Evolutionary conservation across 768 basidiomycete species (phyloP), one percentile per base, ranked within the genome.

Genomic region (Naganishia kalamii): DNA sequence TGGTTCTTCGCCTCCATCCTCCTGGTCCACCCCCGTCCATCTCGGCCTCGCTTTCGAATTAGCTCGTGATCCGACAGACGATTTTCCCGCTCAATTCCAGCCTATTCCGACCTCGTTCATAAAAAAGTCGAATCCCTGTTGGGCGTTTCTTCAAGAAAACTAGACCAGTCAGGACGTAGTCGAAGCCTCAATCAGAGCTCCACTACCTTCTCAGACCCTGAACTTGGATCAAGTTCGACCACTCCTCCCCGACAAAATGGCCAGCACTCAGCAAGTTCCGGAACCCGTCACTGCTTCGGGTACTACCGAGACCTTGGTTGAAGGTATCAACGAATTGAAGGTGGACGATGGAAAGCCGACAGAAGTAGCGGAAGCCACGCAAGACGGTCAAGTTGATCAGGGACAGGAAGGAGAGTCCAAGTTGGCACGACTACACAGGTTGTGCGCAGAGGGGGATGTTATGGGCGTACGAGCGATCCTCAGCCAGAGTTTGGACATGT

Each of bases 381-480:
- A 7, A 61, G 40, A 61, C 43, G 46, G 21, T 32, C 60, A 48
- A 30, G n/a, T 29, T 2, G 40, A 30, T 10, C 19, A 43, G 29
- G 23, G 21, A 27, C 43, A 44, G 43, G 60, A 46, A 32, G 41
- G 11, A 32, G 60, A 61, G 46, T 35, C 41, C 13, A 21, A 61
- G 23, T 25, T 46, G 27, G 21, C 41, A 19, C 32, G 43, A 66
- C 63, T 77, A 59, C 76, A 77, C 62, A 60, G 65, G 29, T 69
- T 69, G 40, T 76, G 75, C 62, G 75, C 71, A 6, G 72, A 72
- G 51, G 76, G 76, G 4, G 72, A 70, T 35, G 41, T 77, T 59
- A 71, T 74, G 8, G 72, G 72, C n/a, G 76, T 77, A 19, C 46
- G 73, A 60, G 70, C 54, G 32, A 47, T 74, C 33, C 65, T 77